A percentile compares a stretch with the other conserved stretches of the same genome.
phyloP scores from a whole-genome alignment of 2,329 filamentous ascomycete species.

The Colletotrichum navitas region DNA sequence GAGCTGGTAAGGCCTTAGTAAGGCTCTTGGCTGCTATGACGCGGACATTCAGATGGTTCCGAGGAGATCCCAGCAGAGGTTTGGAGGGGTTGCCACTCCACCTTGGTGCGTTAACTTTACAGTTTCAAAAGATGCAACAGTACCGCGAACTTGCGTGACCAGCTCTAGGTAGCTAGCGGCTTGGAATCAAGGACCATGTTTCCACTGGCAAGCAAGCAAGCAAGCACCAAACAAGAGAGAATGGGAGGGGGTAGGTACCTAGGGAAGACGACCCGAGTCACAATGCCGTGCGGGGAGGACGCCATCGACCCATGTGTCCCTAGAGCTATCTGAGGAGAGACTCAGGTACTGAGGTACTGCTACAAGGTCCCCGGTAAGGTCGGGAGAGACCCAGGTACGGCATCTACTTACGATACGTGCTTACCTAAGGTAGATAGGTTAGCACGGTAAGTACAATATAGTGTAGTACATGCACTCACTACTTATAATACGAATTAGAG shows the following conservation, averaged over 20 bases:
- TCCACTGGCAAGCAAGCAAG: neutral
- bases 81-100: constrained; percentile 15
- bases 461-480: no score
- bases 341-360: no score
- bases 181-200: neutral
- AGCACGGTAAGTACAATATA: no score
- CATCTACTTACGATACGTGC: no score
- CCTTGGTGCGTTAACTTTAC: constrained; percentile 20
- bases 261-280: neutral
- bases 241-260: neutral
- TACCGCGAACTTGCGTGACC: constrained; percentile 39
- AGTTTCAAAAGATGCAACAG: constrained; percentile 38
- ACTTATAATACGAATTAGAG: neutral
- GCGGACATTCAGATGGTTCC: constrained; percentile 23
- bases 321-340: neutral
- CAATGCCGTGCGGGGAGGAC: constrained; percentile 37
- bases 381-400: no score
- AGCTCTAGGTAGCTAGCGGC: neutral
- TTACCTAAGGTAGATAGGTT: neutral
- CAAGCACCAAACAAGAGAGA: neutral
- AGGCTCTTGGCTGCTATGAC: constrained; percentile 26
- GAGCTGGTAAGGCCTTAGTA: neutral
- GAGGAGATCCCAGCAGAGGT: constrained; percentile 8
- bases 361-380: no score
- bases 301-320: neutral